phyloP scores from a whole-genome alignment of 345 rosid genomes.

The Nasturtium officinale region DNA sequence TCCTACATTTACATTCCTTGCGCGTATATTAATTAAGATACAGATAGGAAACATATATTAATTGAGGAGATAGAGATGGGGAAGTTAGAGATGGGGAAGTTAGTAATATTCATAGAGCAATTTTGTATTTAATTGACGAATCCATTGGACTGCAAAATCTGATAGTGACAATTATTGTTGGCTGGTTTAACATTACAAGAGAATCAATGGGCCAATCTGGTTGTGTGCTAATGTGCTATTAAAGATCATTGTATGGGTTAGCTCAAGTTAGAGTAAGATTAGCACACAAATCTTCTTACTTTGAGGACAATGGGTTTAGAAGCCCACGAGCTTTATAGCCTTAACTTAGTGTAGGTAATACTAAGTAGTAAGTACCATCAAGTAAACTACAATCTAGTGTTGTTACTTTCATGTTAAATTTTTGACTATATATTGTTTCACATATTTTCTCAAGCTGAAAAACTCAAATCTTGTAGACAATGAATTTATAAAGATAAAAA shows the following conservation, averaged over 20 bases:
- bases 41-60: neutral
- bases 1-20: neutral
- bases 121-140: neutral
- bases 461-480: neutral
- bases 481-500: neutral
- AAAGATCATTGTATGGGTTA: neutral
- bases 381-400: no score
- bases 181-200: neutral
- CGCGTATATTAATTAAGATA: neutral
- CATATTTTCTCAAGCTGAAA: neutral
- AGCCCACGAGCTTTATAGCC: no score
- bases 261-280: neutral
- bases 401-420: no score
- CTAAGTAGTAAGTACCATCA: no score
- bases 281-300: neutral
- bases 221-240: neutral
- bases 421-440: neutral
- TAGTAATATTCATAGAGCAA: neutral
- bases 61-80: neutral
- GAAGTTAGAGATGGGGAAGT: neutral
- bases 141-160: neutral
- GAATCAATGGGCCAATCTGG: neutral
- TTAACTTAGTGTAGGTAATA: no score
- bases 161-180: neutral
- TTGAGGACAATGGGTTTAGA: neutral